These are phyloP conservation scores for Suillus subalutaceus DNA, from an alignment of 768 basidiomycete species.

Conservation along the genomic window DNA sequence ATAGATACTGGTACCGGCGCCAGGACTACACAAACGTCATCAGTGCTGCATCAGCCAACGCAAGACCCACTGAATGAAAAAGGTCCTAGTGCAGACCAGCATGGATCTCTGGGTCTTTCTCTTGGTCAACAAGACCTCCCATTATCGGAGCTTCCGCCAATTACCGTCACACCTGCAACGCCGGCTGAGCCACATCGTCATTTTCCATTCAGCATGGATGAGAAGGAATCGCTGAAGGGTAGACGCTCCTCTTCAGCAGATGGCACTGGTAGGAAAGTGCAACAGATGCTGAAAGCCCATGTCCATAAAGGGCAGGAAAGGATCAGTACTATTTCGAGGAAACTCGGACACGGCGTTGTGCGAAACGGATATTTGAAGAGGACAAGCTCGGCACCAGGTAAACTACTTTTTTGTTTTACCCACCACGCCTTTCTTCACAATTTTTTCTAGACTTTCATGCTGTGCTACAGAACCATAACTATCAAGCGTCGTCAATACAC, in stretches of 20 bases:
- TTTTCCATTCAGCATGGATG: conserved; percentile 23
- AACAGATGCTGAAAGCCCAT: conserved; percentile 71
- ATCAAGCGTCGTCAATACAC: conserved; percentile 83
- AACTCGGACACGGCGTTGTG: conserved; percentile 71
- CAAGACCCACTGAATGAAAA: conserved; percentile 20
- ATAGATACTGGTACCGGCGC: conserved; percentile 27
- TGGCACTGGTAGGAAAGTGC: conserved; percentile 71
- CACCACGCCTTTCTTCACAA: not conserved
- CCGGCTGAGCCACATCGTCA: conserved; percentile 40
- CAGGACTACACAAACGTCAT: conserved; percentile 26
- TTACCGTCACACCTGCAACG: conserved; percentile 66
- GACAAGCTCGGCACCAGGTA: conserved; percentile 72
- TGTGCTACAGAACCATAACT: conserved; percentile 59
- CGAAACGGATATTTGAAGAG: conserved; percentile 58
- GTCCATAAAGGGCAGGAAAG: conserved; percentile 75
- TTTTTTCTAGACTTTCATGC: conserved; percentile 67
- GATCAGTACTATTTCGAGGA: conserved; percentile 77
- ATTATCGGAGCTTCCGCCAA: conserved; percentile 35
- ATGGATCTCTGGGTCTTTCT: conserved; percentile 10
- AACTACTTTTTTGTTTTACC: conserved; percentile 16
- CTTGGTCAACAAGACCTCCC: not conserved
- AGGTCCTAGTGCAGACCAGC: not conserved
- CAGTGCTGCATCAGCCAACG: conserved; percentile 18
- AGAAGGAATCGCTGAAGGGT: conserved; percentile 18
- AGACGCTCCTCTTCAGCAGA: conserved; percentile 35